A percentile compares a stretch with the other conserved stretches of the same genome.
phyloP scores from a whole-genome alignment of 31 red algal genomes.

The Porphyra umbilicalis region DNA sequence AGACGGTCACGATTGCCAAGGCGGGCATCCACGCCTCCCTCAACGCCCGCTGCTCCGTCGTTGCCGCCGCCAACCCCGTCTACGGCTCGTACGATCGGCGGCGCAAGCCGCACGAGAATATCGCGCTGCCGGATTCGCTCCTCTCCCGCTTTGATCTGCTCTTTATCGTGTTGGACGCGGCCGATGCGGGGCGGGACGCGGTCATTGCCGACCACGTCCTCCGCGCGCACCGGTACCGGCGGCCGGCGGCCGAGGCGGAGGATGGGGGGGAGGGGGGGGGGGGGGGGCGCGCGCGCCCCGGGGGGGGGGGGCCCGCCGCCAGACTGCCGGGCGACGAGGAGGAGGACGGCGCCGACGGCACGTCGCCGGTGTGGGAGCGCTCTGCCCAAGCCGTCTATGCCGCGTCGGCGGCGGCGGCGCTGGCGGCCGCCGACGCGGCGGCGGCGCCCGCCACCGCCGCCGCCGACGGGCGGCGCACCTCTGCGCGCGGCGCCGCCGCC shows the following conservation, averaged over 20 bases:
- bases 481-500: not conserved
- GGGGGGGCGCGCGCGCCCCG: not conserved
- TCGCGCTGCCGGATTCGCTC: constrained; percentile 88
- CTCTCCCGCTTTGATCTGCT: constrained; percentile 97
- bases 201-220: constrained; percentile 91
- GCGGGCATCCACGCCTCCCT: constrained; percentile 98
- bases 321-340: constrained; percentile 16
- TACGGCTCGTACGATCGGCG: constrained; percentile 92
- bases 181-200: constrained; percentile 75
- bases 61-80: constrained; percentile 94
- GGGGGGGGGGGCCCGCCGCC: not conserved
- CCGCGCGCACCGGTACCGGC: constrained; percentile 69
- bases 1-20: constrained; percentile 98
- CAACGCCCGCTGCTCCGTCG: constrained; percentile 97
- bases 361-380: constrained; percentile 50
- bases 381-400: not conserved
- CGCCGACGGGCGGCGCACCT: constrained; percentile 23
- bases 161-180: constrained; percentile 89
- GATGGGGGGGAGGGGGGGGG: not conserved
- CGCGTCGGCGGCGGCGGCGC: constrained; percentile 26
- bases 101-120: constrained; percentile 81
- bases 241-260: constrained; percentile 10
- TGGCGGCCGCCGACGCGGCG: constrained; percentile 12
- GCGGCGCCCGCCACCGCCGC: not conserved
- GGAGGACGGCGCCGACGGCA: constrained; percentile 30